Evolutionary conservation across 2,329 filamentous ascomycete genomes (phyloP).

Genomic region (Triangularia setosa): DNA sequence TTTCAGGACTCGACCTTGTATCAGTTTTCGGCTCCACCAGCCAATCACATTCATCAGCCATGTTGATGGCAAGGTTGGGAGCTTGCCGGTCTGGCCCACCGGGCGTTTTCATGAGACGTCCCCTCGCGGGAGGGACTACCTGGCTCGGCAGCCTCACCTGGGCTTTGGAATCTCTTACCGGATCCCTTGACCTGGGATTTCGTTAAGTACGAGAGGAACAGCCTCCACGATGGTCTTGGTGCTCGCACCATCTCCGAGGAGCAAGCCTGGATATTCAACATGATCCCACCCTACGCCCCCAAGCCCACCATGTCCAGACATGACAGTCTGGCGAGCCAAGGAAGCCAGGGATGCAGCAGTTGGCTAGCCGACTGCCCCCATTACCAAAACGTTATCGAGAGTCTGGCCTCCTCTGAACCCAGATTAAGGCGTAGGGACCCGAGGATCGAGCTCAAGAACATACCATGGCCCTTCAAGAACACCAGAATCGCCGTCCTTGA

Average conservation of each 20-base stretch:
- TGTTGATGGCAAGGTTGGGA: neutral
- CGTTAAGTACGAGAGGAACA: neutral
- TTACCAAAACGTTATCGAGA: neutral
- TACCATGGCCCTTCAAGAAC: neutral
- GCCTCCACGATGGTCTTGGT: neutral
- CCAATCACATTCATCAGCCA: neutral
- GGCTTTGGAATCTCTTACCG: neutral
- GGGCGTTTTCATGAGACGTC: neutral
- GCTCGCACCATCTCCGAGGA: neutral
- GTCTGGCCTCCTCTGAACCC: neutral
- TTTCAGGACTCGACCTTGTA: neutral
- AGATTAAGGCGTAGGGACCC: neutral
- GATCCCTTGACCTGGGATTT: neutral
- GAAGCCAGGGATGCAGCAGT: neutral
- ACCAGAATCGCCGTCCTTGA: neutral
- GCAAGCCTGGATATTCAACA: neutral
- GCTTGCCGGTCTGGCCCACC: neutral
- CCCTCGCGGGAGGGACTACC: neutral
- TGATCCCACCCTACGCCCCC: neutral
- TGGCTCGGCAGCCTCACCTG: neutral
- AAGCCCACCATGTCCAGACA: neutral
- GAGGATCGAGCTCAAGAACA: neutral
- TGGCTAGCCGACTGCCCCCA: neutral
- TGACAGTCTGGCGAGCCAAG: neutral
- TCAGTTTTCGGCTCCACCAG: neutral